phyloP scores from a whole-genome alignment of 345 rosid species.

The Hevea brasiliensis region DNA sequence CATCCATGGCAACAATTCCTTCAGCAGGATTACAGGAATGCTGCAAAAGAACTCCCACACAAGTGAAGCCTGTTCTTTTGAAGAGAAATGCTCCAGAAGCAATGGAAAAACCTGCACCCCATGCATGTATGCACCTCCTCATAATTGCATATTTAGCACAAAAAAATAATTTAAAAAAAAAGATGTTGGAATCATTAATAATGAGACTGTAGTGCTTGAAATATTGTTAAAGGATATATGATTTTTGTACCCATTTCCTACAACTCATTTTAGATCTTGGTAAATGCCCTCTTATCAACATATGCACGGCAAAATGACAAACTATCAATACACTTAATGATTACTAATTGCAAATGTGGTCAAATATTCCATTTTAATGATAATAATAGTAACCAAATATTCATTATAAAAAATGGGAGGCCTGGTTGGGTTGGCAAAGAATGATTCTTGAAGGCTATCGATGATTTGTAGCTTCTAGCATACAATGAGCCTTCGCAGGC shows the following conservation, averaged over 20 bases:
- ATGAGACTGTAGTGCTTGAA: background rate
- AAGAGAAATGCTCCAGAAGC: constrained; percentile 55
- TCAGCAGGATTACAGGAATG: constrained; percentile 61
- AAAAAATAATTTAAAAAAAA: background rate
- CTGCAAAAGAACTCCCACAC: constrained; percentile 67
- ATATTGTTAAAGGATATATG: background rate
- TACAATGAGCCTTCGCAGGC: too few relatives aligned
- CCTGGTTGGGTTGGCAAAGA: background rate
- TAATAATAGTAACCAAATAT: background rate
- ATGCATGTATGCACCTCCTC: background rate
- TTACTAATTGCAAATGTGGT: background rate
- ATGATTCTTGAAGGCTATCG: background rate
- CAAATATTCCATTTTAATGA: background rate
- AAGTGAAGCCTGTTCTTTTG: constrained; percentile 55
- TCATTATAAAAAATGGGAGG: background rate
- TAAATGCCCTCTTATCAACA: background rate
- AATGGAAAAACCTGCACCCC: constrained; percentile 65
- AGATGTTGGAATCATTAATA: background rate
- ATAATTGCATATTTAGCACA: background rate
- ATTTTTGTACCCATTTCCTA: background rate
- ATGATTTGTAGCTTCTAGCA: background rate
- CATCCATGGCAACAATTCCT: constrained; percentile 69
- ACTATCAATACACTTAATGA: background rate
- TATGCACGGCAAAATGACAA: background rate
- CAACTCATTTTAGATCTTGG: background rate